A percentile compares a stretch with the other conserved stretches of the same genome.
Evolutionary conservation across 2,329 filamentous ascomycete genomes (phyloP).

Genomic region (Berkeleyomyces basicola): DNA sequence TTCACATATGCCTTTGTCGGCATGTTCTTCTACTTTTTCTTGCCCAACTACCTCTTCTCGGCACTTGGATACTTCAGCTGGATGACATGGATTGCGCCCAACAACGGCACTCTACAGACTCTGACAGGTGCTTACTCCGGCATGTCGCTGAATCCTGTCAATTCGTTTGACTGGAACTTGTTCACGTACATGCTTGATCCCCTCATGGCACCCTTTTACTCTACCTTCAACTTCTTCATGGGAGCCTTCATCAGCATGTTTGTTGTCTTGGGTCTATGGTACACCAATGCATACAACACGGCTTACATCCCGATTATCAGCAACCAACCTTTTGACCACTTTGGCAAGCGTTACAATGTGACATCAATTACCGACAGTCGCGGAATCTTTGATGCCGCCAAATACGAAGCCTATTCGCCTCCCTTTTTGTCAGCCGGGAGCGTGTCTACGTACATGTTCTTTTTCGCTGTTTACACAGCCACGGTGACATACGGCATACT

Average conservation of each 20-base stretch:
- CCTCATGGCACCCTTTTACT: conserved; percentile 36
- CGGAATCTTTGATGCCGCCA: conserved; percentile 28
- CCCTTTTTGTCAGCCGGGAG: conserved; percentile 34
- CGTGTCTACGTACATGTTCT: conserved; percentile 36
- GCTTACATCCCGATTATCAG: conserved; percentile 37
- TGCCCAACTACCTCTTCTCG: conserved; percentile 35
- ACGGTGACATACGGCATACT: conserved; percentile 33
- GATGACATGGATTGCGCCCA: conserved; percentile 36
- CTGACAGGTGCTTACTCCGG: conserved; percentile 24
- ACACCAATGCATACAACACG: conserved; percentile 39
- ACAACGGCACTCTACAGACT: conserved; percentile 23
- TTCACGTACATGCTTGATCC: conserved; percentile 21
- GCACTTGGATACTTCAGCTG: conserved; percentile 33
- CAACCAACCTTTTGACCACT: conserved; percentile 34
- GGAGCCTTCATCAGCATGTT: conserved; percentile 39
- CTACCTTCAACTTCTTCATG: conserved; percentile 44
- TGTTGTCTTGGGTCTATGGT: conserved; percentile 41
- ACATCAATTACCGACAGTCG: conserved; percentile 25
- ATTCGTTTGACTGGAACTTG: conserved; percentile 30
- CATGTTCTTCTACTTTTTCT: conserved; percentile 39
- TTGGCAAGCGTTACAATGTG: conserved; percentile 31
- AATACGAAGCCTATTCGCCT: conserved; percentile 34
- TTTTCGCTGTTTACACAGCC: conserved; percentile 38
- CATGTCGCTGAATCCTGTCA: conserved; percentile 24
- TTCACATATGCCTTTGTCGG: conserved; percentile 27